phyloP scores from a whole-genome alignment of 2,329 filamentous ascomycete species.

The Fusarium sarcochroum region DNA sequence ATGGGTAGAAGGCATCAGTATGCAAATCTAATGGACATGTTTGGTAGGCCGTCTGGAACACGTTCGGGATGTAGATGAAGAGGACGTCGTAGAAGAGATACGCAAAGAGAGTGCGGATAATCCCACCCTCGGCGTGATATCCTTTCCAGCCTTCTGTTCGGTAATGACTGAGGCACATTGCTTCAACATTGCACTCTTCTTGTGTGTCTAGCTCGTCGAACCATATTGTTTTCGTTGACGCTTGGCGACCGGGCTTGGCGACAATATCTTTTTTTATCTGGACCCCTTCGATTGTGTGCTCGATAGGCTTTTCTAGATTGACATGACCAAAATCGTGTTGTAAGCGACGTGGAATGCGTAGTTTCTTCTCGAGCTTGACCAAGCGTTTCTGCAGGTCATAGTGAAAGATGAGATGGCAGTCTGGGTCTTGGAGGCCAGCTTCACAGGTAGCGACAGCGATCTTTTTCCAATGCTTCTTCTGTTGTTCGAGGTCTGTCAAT shows the following conservation, averaged over 20 bases:
- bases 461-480: slow-evolving; percentile 87
- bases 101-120: slow-evolving; percentile 90
- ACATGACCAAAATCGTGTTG: slow-evolving; percentile 96
- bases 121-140: slow-evolving; percentile 92
- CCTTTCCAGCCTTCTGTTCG: slow-evolving; percentile 90
- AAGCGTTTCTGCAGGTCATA: slow-evolving; percentile 95
- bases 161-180: slow-evolving; percentile 93
- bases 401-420: slow-evolving; percentile 93
- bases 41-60: slow-evolving; percentile 96
- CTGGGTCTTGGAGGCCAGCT: slow-evolving; percentile 84
- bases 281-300: slow-evolving; percentile 82
- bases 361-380: slow-evolving; percentile 87
- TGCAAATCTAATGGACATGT: slow-evolving; percentile 93
- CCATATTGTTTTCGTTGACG: slow-evolving; percentile 85
- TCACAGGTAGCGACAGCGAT: slow-evolving; percentile 87
- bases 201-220: slow-evolving; percentile 79
- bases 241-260: slow-evolving; percentile 56
- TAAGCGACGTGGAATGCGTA: slow-evolving; percentile 85
- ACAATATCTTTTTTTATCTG: slow-evolving; percentile 76
- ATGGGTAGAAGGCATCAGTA: slow-evolving; percentile 91
- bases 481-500: slow-evolving; percentile 60
- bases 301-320: slow-evolving; percentile 79
- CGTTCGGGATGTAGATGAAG: slow-evolving; percentile 93
- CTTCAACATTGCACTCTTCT: slow-evolving; percentile 88
- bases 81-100: slow-evolving; percentile 95